phyloP scores from a whole-genome alignment of 2,329 filamentous ascomycete genomes.

The Epichloe elymi region DNA sequence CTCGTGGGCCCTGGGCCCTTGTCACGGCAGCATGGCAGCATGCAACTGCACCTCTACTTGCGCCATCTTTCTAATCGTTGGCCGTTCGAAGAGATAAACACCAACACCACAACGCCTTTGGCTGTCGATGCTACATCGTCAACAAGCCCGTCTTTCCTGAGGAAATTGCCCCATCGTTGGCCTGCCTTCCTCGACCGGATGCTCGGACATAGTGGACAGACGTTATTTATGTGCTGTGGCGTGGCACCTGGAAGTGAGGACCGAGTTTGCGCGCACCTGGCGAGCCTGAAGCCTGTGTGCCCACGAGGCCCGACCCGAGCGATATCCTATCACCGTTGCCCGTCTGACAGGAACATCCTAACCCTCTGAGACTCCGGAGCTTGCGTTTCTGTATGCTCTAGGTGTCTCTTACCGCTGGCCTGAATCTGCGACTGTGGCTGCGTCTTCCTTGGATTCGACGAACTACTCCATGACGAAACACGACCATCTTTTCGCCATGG shows the following conservation, averaged over 20 bases:
- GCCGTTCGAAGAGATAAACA: not conserved
- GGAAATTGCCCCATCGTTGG: not conserved
- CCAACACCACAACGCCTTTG: not conserved
- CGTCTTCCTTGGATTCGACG: not conserved
- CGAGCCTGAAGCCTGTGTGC: not conserved
- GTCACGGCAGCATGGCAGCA: no score
- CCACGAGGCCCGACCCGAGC: not conserved
- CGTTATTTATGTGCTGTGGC: not conserved
- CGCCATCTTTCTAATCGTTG: not conserved
- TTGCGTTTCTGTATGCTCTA: not conserved
- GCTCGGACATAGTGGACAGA: not conserved
- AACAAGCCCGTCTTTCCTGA: not conserved
- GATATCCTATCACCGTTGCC: not conserved
- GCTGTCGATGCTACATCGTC: not conserved
- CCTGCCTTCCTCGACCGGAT: not conserved
- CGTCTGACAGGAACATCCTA: not conserved
- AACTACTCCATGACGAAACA: slow-evolving; percentile 14
- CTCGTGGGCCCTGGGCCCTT: not conserved
- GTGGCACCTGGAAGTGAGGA: not conserved
- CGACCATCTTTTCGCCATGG: slow-evolving; percentile 22
- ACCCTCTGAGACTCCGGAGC: not conserved
- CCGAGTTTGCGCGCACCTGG: not conserved
- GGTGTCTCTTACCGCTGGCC: not conserved
- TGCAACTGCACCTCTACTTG: not conserved
- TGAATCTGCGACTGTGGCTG: not conserved